phyloP scores from a whole-genome alignment of 2,329 filamentous ascomycete species.

The Cercospora sp. region DNA sequence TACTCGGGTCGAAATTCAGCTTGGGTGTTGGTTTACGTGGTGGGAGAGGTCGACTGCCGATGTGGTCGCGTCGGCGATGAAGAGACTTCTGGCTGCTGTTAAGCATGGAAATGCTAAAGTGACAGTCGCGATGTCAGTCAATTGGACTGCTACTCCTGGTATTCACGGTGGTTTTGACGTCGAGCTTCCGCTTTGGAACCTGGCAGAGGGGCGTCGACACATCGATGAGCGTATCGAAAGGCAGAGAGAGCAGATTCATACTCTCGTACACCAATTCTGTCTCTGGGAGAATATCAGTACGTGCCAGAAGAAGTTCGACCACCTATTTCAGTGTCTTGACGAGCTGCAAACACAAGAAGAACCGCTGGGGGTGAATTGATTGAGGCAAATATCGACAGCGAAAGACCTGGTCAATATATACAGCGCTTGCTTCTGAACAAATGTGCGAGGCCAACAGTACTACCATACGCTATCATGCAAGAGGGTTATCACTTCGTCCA shows the following conservation, averaged over 20 bases:
- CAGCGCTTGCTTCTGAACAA: background rate
- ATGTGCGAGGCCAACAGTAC: background rate
- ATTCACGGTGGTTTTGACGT: background rate
- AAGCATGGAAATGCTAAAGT: background rate
- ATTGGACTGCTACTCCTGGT: background rate
- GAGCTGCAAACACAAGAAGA: background rate
- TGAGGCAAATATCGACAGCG: background rate
- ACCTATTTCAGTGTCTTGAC: background rate
- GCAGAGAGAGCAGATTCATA: background rate
- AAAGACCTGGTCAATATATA: background rate
- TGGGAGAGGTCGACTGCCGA: constrained; percentile 6
- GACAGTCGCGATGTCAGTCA: background rate
- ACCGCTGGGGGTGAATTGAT: background rate
- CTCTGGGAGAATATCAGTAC: background rate
- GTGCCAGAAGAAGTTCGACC: constrained; percentile 4
- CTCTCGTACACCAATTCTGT: background rate
- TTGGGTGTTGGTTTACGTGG: constrained; percentile 8
- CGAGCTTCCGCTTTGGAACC: constrained; percentile 1
- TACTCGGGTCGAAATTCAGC: background rate
- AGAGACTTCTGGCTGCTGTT: background rate
- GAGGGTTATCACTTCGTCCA: background rate
- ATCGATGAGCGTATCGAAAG: background rate
- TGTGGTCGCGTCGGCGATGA: background rate
- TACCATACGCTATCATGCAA: background rate
- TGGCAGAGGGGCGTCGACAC: background rate